A percentile compares a stretch with the other conserved stretches of the same genome.
These are phyloP conservation scores for Mortierella sp. DNA, from an alignment of 371 early-diverging fungal genomes.

Conservation along the genomic window DNA sequence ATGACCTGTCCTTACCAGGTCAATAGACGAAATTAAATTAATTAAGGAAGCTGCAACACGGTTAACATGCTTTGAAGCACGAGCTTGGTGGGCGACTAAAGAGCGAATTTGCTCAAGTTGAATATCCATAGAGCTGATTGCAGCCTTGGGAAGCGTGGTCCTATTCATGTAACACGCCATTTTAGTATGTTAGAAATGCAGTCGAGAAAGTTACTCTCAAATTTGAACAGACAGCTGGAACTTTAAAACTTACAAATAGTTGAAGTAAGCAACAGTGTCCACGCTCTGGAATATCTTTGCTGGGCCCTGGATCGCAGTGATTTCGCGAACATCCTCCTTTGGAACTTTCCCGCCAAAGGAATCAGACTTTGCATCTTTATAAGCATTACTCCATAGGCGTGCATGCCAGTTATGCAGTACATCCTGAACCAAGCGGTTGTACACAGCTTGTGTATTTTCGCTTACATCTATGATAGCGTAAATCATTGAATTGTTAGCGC, in stretches of 20 bases:
- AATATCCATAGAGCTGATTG: conserved; percentile 50
- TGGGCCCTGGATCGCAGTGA: conserved; percentile 64
- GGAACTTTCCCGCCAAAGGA: conserved; percentile 44
- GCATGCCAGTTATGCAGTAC: conserved; percentile 61
- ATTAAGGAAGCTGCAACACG: conserved; percentile 56
- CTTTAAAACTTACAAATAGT: conserved; percentile 62
- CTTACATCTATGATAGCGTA: conserved; percentile 19
- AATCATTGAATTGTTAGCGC: background rate
- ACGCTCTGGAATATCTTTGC: conserved; percentile 70
- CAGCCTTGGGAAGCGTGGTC: conserved; percentile 53
- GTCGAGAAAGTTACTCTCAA: conserved; percentile 6
- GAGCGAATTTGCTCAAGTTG: conserved; percentile 53
- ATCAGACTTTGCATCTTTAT: conserved; percentile 51
- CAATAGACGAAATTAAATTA: conserved; percentile 41
- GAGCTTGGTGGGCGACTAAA: conserved; percentile 49
- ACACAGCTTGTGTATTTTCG: conserved; percentile 44
- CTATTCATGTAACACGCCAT: conserved; percentile 5
- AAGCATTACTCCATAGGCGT: conserved; percentile 60
- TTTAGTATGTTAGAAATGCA: conserved; percentile 24
- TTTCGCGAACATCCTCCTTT: conserved; percentile 53
- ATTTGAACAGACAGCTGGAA: background rate
- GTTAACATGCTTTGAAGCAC: conserved; percentile 39
- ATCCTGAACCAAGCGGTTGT: conserved; percentile 57
- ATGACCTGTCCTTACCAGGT: conserved; percentile 33
- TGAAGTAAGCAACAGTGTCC: conserved; percentile 67